Base-by-base conservation (phyloP, 2,329 filamentous ascomycete species). In the Penicillium sp. region DNA sequence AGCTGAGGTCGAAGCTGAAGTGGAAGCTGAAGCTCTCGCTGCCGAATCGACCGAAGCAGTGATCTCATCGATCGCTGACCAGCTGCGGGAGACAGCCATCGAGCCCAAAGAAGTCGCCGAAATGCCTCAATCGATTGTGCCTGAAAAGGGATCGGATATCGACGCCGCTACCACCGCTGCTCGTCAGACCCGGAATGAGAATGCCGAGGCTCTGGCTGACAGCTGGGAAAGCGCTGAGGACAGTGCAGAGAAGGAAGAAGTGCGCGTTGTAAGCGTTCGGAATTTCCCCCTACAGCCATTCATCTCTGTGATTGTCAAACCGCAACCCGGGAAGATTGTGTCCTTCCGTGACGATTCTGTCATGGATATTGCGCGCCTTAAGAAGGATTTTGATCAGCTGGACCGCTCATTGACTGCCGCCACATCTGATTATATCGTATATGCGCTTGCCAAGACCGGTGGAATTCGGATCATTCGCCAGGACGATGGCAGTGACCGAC, bases 211-310 rank as follows among this genome's bases (percentile, higher is more conserved):
- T n/a, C 58, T 92, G 45, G 89, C 86, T n/a, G 92, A 96, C 61
- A 92, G 87, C 75, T 96, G 92, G 92, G 92, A 96, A 78, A 95
- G 88, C 61, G 90, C 89, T 4, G 90, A 92, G 66, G 84, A 84
- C 53, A 68, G 69, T 45, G 82, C 85, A 31, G 89, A 91, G 71
- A 86, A 88, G 63, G 85, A 86, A 55, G 82, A 85, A 49, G 75
- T 84, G 4, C 77, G 81, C 44, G 81, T 86, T 25, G 85, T 96
- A 62, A 87, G 85, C 70, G 92, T 97, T 45, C 94, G 90, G 79
- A 96, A 96, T 73, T 96, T 99, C 73, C 94, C 94, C 15, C 91
- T 99, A 88, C 90, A 89, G 73, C 94, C 94, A 4, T 99, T 95
- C 82, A 92, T 96, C 62, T 89, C 92, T 20, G 94, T 99, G 69